Base-by-base conservation (phyloP, 2,329 filamentous ascomycete species). In the Beauveria sp. region DNA sequence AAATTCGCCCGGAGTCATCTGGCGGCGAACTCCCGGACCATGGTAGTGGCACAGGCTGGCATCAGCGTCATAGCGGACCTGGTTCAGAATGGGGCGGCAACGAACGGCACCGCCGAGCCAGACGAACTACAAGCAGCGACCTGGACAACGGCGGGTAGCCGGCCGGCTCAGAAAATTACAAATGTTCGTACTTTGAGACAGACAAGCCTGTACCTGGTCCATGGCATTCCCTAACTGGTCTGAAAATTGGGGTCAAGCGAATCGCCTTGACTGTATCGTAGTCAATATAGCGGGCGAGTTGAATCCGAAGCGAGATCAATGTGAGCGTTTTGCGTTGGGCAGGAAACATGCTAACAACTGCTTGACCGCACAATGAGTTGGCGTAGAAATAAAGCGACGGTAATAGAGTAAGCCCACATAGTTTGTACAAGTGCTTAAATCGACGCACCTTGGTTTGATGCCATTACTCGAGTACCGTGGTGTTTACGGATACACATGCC, bases 71-170 rank as follows among this genome's bases (percentile, higher is more conserved):
- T 53, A 59, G 57, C 50, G 57, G 26, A 43, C 48, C 28, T 52
- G 48, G 18, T 41, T 50, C 48, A 41, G 24, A 41, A 60, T 22
- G 50, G 57, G 48, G 28, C 46, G n/a, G n/a, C 40, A 41, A 56
- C 53, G 59, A 61, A 61, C 59, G 59, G 59, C 59, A n/a, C 47
- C 30, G 59, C 59, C 59, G 59, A 56, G 59, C 59, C 24, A 26
- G 53, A 56, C 47, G 59, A 61, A 61, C 59, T 47, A 50, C 52
- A 40, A 26, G 37, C 26, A 40, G 41, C 46, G 26, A 8, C 40
- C 26, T 20, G 41, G 47, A 52, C 47, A 48, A 47, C 8, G 54
- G 54, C 43, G 43, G 54, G 43, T 40, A 56, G 52, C 22, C 22
- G 22, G 50, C n/a, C 30, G 30, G 50, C 14, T 34, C 26, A 34